Conservation (phyloP, 164 flowering plant genomes). For the Cinnamomum chago region DNA sequence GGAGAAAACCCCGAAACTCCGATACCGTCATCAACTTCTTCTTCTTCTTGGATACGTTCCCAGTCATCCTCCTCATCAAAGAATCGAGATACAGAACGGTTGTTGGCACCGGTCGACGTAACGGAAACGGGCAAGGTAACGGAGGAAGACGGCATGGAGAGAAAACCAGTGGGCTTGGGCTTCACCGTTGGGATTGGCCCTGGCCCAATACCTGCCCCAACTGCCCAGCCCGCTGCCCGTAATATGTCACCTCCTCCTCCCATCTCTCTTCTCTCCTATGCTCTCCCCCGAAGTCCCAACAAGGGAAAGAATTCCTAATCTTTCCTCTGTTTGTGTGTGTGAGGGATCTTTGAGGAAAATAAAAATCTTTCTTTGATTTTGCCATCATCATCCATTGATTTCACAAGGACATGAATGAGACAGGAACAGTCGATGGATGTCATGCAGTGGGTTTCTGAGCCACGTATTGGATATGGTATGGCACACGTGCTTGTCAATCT, state of each 20-base stretch:
- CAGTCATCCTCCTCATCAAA: conserved; percentile 30
- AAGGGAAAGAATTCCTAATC: not conserved
- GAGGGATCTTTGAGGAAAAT: not conserved
- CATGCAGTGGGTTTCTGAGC: too few species aligned
- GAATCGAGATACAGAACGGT: too few species aligned
- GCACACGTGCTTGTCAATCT: too few species aligned
- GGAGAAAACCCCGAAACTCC: conserved; percentile 10
- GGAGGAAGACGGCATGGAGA: conserved; percentile 20
- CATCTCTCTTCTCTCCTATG: too few species aligned
- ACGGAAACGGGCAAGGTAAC: conserved; percentile 10
- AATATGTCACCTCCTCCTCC: conserved; percentile 28
- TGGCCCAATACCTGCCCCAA: conserved; percentile 33
- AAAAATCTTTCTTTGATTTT: not conserved
- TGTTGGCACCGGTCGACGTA: conserved; percentile 11
- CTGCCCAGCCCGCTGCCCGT: conserved; percentile 40
- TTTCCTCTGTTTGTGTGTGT: not conserved
- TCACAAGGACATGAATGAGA: too few species aligned
- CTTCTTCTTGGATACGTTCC: conserved; percentile 34
- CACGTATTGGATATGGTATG: too few species aligned
- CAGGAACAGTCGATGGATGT: too few species aligned
- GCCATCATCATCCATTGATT: too few species aligned
- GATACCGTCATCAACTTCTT: conserved; percentile 15
- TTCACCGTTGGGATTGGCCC: conserved; percentile 25
- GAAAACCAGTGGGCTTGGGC: conserved; percentile 9
- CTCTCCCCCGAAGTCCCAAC: conserved; percentile 16